A percentile compares a stretch with the other conserved stretches of the same genome.
Conservation (phyloP, 1,284 basidiomycete genomes). For the Rhodofomes roseus region DNA sequence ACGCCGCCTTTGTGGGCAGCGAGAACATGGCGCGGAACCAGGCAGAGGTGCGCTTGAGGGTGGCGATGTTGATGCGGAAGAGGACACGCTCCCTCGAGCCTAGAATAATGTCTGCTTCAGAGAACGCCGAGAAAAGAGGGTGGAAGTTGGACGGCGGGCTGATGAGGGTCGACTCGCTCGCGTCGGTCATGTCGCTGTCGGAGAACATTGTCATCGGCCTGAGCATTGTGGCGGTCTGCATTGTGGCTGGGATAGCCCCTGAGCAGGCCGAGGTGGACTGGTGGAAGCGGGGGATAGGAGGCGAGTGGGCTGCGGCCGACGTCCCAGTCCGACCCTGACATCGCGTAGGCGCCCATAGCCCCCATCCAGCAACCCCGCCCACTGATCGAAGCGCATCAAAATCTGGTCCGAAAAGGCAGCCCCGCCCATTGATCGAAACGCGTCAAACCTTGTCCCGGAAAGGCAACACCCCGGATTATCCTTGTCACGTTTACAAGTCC, state of each 20-base stretch:
- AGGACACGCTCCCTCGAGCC: constrained; percentile 39
- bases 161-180: background rate
- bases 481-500: no score
- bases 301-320: no score
- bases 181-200: background rate
- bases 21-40: constrained; percentile 60
- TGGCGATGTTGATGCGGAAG: constrained; percentile 56
- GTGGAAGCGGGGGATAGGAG: no score
- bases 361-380: no score
- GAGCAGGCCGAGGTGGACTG: background rate
- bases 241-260: background rate
- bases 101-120: constrained; percentile 48
- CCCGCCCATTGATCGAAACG: background rate
- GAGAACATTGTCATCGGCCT: background rate
- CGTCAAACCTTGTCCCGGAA: background rate
- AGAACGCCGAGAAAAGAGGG: constrained; percentile 40
- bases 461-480: background rate
- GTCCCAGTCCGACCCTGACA: no score
- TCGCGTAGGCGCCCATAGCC: background rate
- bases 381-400: background rate
- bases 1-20: constrained; percentile 39
- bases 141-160: constrained; percentile 26
- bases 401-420: background rate
- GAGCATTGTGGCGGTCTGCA: background rate
- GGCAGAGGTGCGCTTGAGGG: constrained; percentile 57